Base-by-base conservation (phyloP, 371 early-diverging fungal species). In the Blakeslea trispora region DNA sequence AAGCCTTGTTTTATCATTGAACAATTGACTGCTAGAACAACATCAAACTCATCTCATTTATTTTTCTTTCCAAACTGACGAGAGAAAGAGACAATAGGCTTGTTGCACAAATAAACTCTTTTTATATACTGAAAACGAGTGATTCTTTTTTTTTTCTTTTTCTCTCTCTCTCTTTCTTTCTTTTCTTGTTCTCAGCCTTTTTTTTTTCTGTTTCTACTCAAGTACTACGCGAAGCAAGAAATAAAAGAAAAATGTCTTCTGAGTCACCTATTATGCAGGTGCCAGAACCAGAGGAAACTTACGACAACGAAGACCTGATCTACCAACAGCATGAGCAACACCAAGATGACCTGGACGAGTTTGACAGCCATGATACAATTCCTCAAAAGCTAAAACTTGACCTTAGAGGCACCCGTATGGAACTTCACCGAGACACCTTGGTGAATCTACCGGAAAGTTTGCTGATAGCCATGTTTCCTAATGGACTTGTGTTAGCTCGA, bases 391-490 rank as follows among this genome's bases (percentile, higher is more conserved):
- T 90, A 5, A 65, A 81, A 50, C 72, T 90, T 35, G 81, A 88
- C 39, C 68, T 90, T 19, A 79, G 88, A 32, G 88, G 88, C 4
- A 77, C 71, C n/a, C 81, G 77, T n/a, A 72, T 86, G 44, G 77
- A 83, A 50, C 61, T 90, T n/a, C 84, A 84, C 59, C 77, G 87
- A 55, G 87, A 90, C 24, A 80, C 81, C 5, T 72, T 90, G 4
- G 78, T 83, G 63, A 81, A 75, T 31, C 60, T 90, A 31, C 90
- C 90, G 21, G 88, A 90, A 58, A 83, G 84, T 40, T 72, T 90
- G 59, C 74, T 88, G 34, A 82, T 84, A 61, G 85, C 84, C 59
- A 90, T 90, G 88, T 90, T 90, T 60, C 90, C 90, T 6, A 83
- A 86, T 57, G 89, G 89, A 1, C 74, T 87, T 50, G 68, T 83